Evolutionary conservation across 164 flowering plant species (phyloP), one percentile per base, ranked within the genome.

Genomic region (Annona squamosa): DNA sequence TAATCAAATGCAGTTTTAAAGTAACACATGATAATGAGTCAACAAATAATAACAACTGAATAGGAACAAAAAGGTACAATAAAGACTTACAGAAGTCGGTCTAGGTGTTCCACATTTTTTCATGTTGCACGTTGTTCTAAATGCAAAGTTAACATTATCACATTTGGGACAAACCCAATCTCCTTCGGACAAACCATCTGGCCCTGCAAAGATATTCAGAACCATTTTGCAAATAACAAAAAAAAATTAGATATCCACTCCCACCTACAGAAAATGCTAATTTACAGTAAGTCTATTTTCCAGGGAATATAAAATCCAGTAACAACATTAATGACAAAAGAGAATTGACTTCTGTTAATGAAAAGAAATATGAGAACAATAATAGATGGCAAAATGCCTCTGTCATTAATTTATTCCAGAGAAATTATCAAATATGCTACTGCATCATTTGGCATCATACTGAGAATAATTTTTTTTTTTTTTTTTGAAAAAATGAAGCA

Each of bases 131-230:
- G 70, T 76, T 57, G 83, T 79, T 78, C 87, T 81, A 72, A 82
- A 84, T 46, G 87, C 84, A 79, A 81, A 84, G 68, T 84, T 84
- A 44, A 82, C 77, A 77, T 84, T 84, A 57, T 82, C 84, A 67
- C 87, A 84, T 70, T 84, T 81, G n/a, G 85, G 85, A 64, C 87
- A 84, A 65, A 76, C 65, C 87, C 87, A 84, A 77, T 84, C 87
- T 72, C 85, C 87, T 76, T 82, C 84, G 69, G 81, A 77, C 56
- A 74, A 66, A 41, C 82, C 85, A 79, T 82, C 84, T 74, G 87
- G 84, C 69, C 87, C 85, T 82, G 83, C 73, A 74, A 65, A 73
- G 65, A 3, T 44, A 52, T 66, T 43, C 45, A 42, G 43, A 13
- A 44, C 43, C 48, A 66, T 17, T 66, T 43, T 7, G 70, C 52